Evolutionary conservation across 2,329 filamentous ascomycete genomes (phyloP), one percentile per base, ranked within the genome.

Genomic region (Neopestalotiopsis clavispora): DNA sequence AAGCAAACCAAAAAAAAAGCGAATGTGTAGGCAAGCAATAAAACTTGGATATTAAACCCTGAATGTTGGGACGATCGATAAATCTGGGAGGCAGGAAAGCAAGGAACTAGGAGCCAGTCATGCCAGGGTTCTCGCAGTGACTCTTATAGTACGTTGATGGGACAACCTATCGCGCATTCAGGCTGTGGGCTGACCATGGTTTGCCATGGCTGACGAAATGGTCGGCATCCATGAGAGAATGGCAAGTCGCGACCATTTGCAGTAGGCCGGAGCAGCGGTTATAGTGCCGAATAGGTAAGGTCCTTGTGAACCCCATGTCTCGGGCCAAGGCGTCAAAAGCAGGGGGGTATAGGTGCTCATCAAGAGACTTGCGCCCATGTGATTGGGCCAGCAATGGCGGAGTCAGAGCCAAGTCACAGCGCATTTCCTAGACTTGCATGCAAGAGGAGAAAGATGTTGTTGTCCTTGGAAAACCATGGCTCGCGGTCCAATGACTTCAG

Each of bases 221-320:
- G 62, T 23, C 64, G 32, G 49, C 52, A 30, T 30, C 42, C 7
- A 49, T 13, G 20, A 34, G 17, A 14, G 57, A 66, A 57, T 58
- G 64, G 64, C 64, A 66, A 66, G 64, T 66, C 34, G 52, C 32
- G 6, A 17, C 13, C 49, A 34, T 38, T 52, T 56, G 45, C 17
- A 34, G 45, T 40, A n/a, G 32, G 49, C 30, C 64, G 42, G 52
- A 38, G 28, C 28, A 20, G 34, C 64, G 64, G 64, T 49, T 57
- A 57, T 66, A 49, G 42, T 66, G 28, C 64, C 64, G 30, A 58
- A 66, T 49, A 45, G 64, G 64, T 66, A 66, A 66, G 64, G 64
- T 66, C 64, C 13, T 52, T 49, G 30, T 17, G n/a, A 28, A n/a
- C 30, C 64, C 62, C 45, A 42, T 65, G n/a, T 23, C 40, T 30